phyloP scores from a whole-genome alignment of 2,329 filamentous ascomycete species.

The Claviceps pazoutovae region DNA sequence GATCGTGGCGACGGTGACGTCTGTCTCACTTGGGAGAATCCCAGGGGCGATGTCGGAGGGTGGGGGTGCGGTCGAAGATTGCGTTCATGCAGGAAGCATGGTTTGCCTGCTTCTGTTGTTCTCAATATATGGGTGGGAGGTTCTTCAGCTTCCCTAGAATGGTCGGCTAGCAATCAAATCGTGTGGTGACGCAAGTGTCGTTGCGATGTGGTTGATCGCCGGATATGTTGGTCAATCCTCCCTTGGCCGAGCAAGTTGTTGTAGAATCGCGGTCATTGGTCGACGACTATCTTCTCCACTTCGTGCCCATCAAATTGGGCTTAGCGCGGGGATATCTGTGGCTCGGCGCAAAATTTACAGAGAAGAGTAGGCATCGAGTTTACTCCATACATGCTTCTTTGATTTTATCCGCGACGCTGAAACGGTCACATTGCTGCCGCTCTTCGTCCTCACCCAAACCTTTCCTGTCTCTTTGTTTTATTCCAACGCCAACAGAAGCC shows the following conservation, averaged over 20 bases:
- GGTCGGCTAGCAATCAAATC: neutral
- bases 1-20: neutral
- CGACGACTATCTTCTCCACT: no score
- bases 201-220: neutral
- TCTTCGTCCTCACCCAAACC: neutral
- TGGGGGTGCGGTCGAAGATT: neutral
- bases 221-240: no score
- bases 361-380: no score
- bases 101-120: neutral
- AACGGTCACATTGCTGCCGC: neutral
- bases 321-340: no score
- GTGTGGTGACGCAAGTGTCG: constrained; percentile 4
- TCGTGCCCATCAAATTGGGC: no score
- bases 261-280: neutral
- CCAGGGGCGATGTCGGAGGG: neutral
- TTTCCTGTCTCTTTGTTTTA: neutral
- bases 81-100: constrained; percentile 2
- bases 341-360: no score
- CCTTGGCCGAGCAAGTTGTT: no score
- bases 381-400: no score
- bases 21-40: neutral
- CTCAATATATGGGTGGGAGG: neutral
- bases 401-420: no score
- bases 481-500: neutral
- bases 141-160: neutral